These are phyloP conservation scores for Komagataella pastoris DNA, from an alignment of 805 yeast genomes.

Conservation along the genomic window DNA sequence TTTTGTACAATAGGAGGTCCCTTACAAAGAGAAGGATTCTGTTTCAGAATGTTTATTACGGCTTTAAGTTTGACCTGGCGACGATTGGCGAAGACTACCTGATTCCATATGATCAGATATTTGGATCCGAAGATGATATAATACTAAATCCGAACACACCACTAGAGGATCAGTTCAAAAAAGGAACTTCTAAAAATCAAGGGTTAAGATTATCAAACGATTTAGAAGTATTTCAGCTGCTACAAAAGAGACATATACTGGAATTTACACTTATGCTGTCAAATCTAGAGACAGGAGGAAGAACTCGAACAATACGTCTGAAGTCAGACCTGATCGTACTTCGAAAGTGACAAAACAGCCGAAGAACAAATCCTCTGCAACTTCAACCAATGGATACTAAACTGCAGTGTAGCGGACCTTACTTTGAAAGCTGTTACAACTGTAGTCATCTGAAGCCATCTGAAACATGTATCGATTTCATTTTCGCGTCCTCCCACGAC, in stretches of 20 bases:
- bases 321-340: not conserved
- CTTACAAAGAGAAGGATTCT: not conserved
- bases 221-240: not conserved
- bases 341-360: not conserved
- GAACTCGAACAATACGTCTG: not conserved
- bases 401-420: not conserved
- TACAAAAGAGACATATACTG: not conserved
- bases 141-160: not conserved
- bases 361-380: not conserved
- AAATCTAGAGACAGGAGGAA: not conserved
- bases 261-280: not conserved
- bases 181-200: not conserved
- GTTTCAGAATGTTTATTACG: not conserved
- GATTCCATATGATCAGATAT: not conserved
- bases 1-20: not conserved
- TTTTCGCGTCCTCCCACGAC: not conserved
- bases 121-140: not conserved
- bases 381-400: not conserved
- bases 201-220: not conserved
- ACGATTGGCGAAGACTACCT: not conserved
- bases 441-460: not conserved
- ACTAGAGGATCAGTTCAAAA: not conserved
- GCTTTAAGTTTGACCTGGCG: not conserved
- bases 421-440: not conserved
- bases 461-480: not conserved